Base-by-base conservation (phyloP, 495 filamentous ascomycete genomes). In the Penicillium salamii region DNA sequence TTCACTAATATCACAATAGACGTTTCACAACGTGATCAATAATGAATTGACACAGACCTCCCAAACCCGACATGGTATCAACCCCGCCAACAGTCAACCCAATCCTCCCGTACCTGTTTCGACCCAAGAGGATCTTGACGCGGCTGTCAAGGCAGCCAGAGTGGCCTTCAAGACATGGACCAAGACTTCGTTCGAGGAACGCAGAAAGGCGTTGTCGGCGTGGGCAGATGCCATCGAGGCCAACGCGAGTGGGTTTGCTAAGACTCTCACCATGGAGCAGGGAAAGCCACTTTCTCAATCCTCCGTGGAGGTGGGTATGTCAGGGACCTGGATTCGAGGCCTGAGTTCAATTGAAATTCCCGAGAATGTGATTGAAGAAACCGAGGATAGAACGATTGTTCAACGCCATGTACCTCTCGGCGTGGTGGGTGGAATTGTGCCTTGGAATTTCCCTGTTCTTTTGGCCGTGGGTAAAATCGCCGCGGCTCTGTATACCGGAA, bases 401-500 rank as follows among this genome's bases (percentile, higher is more conserved):
- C 71, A 71, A 7, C 77, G 75, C 0, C 71, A 82, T 77, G 78
- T 13, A 29, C 81, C 83, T 0, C 59, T 86, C 1, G 83, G 83
- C 15, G 81, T 85, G 3, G 75, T 76, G 1, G 78, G 69, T 3
- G 77, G 75, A 38, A 82, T 85, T 42, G 83, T 81, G 0, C 83
- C 82, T 15, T 86, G 82, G 72, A 84, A 84, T 57, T 78, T 78
- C 51, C 81, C 82, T 1, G 57, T 85, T 5, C 62, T 82, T 24
- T 76, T 84, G 53, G 76, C 78, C 8, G 66, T 77, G 3, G 79
- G 76, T 57, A 84, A 85, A 55, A 67, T 84, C 29, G 72, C 70
- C 5, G 70, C 78, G 0, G 80, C 81, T 0, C 65, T 86, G 3
- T 77, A 76, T 3, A 76, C 81, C 0, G 83, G 83, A 0, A 84